Evolutionary conservation across 2,329 filamentous ascomycete species (phyloP), one percentile per base, ranked within the genome.

Genomic region (Lachnellula arida): DNA sequence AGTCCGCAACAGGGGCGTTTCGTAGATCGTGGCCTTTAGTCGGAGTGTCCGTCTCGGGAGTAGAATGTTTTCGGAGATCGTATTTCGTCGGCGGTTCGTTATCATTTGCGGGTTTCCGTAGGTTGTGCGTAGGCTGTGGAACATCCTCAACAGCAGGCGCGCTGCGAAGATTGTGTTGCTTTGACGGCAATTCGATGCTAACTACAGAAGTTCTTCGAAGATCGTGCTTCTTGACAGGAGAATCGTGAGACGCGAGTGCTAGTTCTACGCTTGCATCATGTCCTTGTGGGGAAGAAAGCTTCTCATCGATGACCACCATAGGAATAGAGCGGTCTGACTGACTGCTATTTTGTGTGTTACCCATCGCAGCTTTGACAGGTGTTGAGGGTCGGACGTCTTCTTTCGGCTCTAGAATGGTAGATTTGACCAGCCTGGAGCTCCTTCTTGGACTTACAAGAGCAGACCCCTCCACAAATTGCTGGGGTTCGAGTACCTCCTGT

Each of bases 241-340:
- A 68, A 7, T 58, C 57, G 5, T 67, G 46, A n/a, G 62, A 63
- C 17, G 65, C 57, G 4, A 67, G 46, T 34, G 66, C 65, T 19
- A 69, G 37, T 48, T 71, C 65, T 17, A 65, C 55, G 43, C 66
- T 70, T 19, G 67, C 63, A 62, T 70, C 68, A 39, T 69, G 61
- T 2, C 63, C 64, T 51, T 63, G 60, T 11, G 58, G 60, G 5
- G 62, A 62, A 42, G 51, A 39, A 15, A 4, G 44, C 44, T 56
- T 55, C 17, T 60, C 48, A 40, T 68, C 62, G 12, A 65, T 48
- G 2, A 63, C 46, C 39, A 67, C 42, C 22, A 60, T 53, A 37
- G 66, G 60, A 17, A 63, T 57, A 1, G 58, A 54, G 14, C 43
- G 23, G 19, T 64, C 62, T 25, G 49, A 53, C 28, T 37, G 48